Conservation (phyloP, 2,329 filamentous ascomycete genomes). For the Sarocladium strictum region DNA sequence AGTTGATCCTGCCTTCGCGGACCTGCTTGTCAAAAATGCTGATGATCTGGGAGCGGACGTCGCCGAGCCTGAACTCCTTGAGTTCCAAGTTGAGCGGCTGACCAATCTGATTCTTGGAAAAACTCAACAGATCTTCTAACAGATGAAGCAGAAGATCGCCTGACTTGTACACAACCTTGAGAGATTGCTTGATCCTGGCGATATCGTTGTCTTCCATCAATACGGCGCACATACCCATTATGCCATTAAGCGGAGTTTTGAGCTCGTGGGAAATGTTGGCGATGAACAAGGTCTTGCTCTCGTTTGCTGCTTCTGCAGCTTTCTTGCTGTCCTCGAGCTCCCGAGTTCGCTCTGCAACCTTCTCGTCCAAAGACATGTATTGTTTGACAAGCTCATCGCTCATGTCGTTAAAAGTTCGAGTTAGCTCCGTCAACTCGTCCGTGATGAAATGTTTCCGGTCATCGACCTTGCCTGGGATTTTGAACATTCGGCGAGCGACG, state of each 20-base stretch:
- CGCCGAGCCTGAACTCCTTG: constrained; percentile 77
- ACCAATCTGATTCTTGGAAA: constrained; percentile 92
- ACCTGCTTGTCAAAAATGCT: constrained; percentile 91
- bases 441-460: constrained; percentile 69
- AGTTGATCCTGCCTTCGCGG: constrained; percentile 68
- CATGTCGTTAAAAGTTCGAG: constrained; percentile 87
- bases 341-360: constrained; percentile 74
- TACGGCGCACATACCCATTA: constrained; percentile 87
- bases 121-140: constrained; percentile 82
- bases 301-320: constrained; percentile 88
- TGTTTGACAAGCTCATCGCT: constrained; percentile 83
- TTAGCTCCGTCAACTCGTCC: constrained; percentile 81
- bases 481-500: constrained; percentile 55
- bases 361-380: constrained; percentile 76
- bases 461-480: constrained; percentile 77
- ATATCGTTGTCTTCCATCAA: constrained; percentile 89
- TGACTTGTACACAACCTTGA: constrained; percentile 75
- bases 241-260: constrained; percentile 92
- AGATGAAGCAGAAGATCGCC: constrained; percentile 76
- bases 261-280: constrained; percentile 87
- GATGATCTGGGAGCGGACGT: constrained; percentile 74
- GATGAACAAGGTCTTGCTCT: constrained; percentile 96
- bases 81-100: constrained; percentile 78
- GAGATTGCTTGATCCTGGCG: constrained; percentile 68
- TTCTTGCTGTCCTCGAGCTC: constrained; percentile 87